These are phyloP conservation scores for Cyclanthera cordifolia DNA, from an alignment of 306 rosid genomes.

Conservation along the genomic window DNA sequence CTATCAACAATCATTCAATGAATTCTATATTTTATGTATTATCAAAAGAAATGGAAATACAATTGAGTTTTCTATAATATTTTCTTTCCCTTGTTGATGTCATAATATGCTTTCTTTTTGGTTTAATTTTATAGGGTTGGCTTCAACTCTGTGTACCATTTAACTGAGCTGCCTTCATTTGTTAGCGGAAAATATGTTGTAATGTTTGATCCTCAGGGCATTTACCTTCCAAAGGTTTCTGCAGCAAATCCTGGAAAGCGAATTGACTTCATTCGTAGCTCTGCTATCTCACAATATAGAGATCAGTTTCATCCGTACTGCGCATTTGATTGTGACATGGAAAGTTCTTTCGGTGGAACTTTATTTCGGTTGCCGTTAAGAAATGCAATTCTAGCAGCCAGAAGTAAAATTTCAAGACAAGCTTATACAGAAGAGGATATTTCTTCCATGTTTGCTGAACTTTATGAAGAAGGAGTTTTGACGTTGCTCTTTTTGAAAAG, in stretches of 20 bases:
- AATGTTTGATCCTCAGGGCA: constrained; percentile 89
- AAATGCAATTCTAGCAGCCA: constrained; percentile 56
- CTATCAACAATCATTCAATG: background rate
- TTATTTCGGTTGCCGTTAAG: constrained; percentile 90
- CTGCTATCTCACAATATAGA: constrained; percentile 50
- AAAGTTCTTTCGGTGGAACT: constrained; percentile 63
- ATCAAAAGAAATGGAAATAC: background rate
- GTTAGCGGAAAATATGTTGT: constrained; percentile 90
- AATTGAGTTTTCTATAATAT: background rate
- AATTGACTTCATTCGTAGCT: constrained; percentile 68
- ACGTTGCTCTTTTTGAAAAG: constrained; percentile 76
- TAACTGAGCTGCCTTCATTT: constrained; percentile 94
- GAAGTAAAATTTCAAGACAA: constrained; percentile 89
- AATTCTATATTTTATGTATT: background rate
- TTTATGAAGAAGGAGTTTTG: constrained; percentile 76
- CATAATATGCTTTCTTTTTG: constrained; percentile 18
- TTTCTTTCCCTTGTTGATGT: background rate
- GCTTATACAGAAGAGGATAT: constrained; percentile 65
- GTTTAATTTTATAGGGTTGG: constrained; percentile 54
- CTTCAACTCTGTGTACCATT: constrained; percentile 95
- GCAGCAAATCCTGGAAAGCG: constrained; percentile 93
- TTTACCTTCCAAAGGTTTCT: constrained; percentile 80
- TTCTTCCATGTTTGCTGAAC: constrained; percentile 77
- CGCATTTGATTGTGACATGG: constrained; percentile 91
- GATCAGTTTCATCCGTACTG: constrained; percentile 88